Percentiles rank a stretch among this genome's conserved stretches.
Conservation (phyloP, 2,329 filamentous ascomycete genomes). For the Pseudonectria buxi region DNA sequence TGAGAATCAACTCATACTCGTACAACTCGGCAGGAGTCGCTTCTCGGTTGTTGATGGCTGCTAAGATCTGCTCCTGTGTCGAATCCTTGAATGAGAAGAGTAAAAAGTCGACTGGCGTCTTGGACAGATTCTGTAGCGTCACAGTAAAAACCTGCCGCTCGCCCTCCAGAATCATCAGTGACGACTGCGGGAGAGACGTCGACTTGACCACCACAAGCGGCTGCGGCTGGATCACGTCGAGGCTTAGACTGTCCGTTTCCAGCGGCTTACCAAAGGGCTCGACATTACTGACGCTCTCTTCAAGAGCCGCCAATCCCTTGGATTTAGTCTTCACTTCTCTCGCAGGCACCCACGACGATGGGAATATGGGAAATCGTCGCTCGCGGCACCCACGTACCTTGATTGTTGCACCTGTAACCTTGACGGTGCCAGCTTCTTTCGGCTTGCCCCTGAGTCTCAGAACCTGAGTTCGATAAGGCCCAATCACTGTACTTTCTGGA, state of each 20-base stretch:
- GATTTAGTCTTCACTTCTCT: slow-evolving; percentile 68
- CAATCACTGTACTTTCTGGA: slow-evolving; percentile 60
- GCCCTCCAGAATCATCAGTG: slow-evolving; percentile 88
- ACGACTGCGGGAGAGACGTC: slow-evolving; percentile 73
- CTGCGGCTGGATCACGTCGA: slow-evolving; percentile 74
- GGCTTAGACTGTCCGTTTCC: slow-evolving; percentile 46
- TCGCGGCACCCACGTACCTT: slow-evolving; percentile 77
- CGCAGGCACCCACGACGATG: slow-evolving; percentile 65
- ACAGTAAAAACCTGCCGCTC: slow-evolving; percentile 73
- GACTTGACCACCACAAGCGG: slow-evolving; percentile 70
- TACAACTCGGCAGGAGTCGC: slow-evolving; percentile 73
- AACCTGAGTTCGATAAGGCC: slow-evolving; percentile 76
- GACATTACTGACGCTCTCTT: slow-evolving; percentile 34
- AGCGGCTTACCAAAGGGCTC: slow-evolving; percentile 34
- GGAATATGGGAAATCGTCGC: slow-evolving; percentile 77
- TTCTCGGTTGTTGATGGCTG: slow-evolving; percentile 68
- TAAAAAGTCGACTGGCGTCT: slow-evolving; percentile 72
- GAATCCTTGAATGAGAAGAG: slow-evolving; percentile 88
- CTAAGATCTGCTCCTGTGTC: slow-evolving; percentile 68
- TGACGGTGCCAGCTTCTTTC: slow-evolving; percentile 58
- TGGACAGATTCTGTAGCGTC: slow-evolving; percentile 72
- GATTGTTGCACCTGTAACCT: slow-evolving; percentile 70
- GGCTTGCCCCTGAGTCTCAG: slow-evolving; percentile 66
- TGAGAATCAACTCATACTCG: slow-evolving; percentile 75
- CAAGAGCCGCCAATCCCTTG: slow-evolving; percentile 57